Base-by-base conservation (phyloP, 148 eudicot genomes). In the Rheum nobile region DNA sequence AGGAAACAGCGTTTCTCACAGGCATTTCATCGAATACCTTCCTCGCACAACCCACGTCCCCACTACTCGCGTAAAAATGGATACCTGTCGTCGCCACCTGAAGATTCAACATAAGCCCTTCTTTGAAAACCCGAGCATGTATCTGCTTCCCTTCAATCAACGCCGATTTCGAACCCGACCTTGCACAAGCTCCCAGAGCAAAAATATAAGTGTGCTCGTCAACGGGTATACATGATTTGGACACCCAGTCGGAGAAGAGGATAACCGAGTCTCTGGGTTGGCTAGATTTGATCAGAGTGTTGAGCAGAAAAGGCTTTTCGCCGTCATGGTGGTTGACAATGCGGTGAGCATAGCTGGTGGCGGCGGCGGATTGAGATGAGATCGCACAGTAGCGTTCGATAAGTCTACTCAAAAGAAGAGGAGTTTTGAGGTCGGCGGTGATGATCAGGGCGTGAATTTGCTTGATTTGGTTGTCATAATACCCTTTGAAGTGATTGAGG, bases 11-110 rank as follows among this genome's bases (percentile, higher is more conserved):
- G 77, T 74, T 84, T 79, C 86, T 87, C 55, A 54, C 38, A 72
- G 75, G 47, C 91, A 89, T 87, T 87, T 85, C 91, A 74, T 87
- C 89, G 43, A 89, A 89, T 86, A 87, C 34, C 75, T 77, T 79
- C 67, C 78, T 75, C 4, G 94, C 94, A 26, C 32, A 75, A 6
- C 42, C 28, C 34, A 85, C 55, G 48, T 73, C 57, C 57, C 68
- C 75, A 57, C 75, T 83, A 2, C 79, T 78, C 0, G 79, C 84
- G 61, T 89, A 89, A 46, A 89, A 89, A 83, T 89, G 82, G 0
- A 89, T 73, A 1, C 63, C 35, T 13, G 94, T 89, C 1, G 91
- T 89, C 24, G 79, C 75, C 28, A 87, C 76, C 68, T 75, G 47
- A 39, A 82, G 16, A 48, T 81, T 73, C 29, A 65, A 55, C 72